phyloP scores from a whole-genome alignment of 139 green algal species.

The Coelastrella sp. region DNA sequence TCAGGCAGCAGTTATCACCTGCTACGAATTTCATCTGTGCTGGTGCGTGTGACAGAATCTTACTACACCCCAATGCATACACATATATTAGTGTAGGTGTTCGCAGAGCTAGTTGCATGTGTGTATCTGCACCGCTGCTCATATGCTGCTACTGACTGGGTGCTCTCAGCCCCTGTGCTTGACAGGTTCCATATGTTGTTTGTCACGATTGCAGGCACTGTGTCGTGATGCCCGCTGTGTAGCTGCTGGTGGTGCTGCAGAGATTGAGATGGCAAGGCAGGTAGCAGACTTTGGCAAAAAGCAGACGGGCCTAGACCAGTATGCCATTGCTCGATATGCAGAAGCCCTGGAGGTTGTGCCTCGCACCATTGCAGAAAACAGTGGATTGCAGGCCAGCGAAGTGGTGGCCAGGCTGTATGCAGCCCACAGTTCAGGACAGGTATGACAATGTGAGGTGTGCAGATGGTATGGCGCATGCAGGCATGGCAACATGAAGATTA shows the following conservation, averaged over 20 bases:
- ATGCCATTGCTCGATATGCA: constrained; percentile 91
- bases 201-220: constrained; percentile 62
- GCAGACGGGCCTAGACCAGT: constrained; percentile 96
- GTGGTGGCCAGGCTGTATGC: constrained; percentile 86
- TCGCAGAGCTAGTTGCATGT: no score
- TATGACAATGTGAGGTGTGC: background rate
- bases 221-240: constrained; percentile 84
- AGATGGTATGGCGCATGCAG: no score
- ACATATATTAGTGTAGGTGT: no score
- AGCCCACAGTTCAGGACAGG: constrained; percentile 82
- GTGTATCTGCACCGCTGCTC: no score
- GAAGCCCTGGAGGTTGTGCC: constrained; percentile 96
- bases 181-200: background rate
- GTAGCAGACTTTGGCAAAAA: constrained; percentile 76
- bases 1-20: no score
- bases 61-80: no score
- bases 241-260: constrained; percentile 86
- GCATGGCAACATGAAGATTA: no score
- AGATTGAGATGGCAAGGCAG: constrained; percentile 90
- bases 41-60: no score
- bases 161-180: no score
- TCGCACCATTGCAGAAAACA: constrained; percentile 95
- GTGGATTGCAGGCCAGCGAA: constrained; percentile 72
- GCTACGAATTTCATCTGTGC: no score
- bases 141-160: no score